Evolutionary conservation across 345 rosid genomes (phyloP).

Genomic region (Eucalyptus erythrocorys): DNA sequence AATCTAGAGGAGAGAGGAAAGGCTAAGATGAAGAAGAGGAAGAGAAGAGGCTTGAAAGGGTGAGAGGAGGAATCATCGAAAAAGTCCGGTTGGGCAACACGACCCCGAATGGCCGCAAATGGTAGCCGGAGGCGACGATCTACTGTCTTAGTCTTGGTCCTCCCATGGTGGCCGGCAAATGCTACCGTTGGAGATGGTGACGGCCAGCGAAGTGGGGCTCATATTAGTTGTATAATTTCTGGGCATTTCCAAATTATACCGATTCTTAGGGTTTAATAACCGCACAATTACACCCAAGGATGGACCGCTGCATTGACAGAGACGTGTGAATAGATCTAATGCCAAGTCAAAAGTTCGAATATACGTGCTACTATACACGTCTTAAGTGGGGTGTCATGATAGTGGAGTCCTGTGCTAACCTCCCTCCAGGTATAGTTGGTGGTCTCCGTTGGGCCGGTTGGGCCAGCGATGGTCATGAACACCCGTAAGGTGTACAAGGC

Average conservation of each 20-base stretch:
- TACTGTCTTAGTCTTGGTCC: not conserved
- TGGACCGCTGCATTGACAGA: too few relatives aligned
- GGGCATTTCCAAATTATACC: not conserved
- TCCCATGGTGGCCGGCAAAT: not conserved
- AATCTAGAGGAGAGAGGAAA: not conserved
- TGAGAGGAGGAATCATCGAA: not conserved
- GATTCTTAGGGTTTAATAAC: not conserved
- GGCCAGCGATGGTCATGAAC: too few relatives aligned
- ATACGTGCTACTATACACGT: too few relatives aligned
- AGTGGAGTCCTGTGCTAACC: too few relatives aligned
- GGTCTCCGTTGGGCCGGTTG: too few relatives aligned
- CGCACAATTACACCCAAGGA: too few relatives aligned
- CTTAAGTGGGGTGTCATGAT: too few relatives aligned
- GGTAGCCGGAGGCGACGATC: not conserved
- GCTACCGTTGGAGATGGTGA: not conserved
- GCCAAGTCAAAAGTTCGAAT: too few relatives aligned
- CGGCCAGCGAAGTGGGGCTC: not conserved
- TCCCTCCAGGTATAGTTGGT: too few relatives aligned
- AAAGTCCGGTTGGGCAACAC: not conserved
- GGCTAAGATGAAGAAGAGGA: not conserved
- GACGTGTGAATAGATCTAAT: too few relatives aligned
- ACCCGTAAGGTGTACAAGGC: too few relatives aligned
- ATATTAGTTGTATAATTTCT: not conserved
- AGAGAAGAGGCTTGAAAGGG: not conserved
- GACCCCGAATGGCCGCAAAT: not conserved